These are phyloP conservation scores for Boletus eberwhitei DNA, from an alignment of 768 basidiomycete species.

Conservation along the genomic window DNA sequence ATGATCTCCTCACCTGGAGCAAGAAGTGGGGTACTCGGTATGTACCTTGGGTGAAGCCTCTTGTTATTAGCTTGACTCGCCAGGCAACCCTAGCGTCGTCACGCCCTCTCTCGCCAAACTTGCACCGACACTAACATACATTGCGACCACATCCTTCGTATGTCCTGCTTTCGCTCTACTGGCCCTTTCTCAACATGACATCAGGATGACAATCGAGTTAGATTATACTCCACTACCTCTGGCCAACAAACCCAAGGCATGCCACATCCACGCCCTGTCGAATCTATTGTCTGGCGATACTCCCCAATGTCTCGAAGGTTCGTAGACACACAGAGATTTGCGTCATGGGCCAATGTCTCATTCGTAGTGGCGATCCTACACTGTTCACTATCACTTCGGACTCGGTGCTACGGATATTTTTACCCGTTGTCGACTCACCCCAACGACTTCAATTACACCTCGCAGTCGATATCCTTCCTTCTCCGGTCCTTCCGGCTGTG, in stretches of 20 bases:
- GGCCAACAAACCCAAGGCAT: constrained; percentile 66
- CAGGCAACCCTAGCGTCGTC: constrained; percentile 37
- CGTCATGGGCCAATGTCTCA: constrained; percentile 1
- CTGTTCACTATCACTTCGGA: constrained; percentile 85
- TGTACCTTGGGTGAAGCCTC: constrained; percentile 14
- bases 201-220: constrained; percentile 57
- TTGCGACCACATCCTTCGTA: constrained; percentile 63
- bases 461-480: constrained; percentile 68
- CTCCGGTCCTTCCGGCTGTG: constrained; percentile 42
- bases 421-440: constrained; percentile 85
- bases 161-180: constrained; percentile 16
- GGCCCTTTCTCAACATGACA: constrained; percentile 4
- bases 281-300: constrained; percentile 69
- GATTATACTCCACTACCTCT: constrained; percentile 69
- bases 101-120: constrained; percentile 55
- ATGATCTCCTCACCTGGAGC: constrained; percentile 81
- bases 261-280: constrained; percentile 69
- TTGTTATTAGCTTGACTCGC: constrained; percentile 11
- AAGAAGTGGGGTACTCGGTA: constrained; percentile 72
- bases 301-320: constrained; percentile 64
- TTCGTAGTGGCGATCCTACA: constrained; percentile 64
- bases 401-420: constrained; percentile 77
- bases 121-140: constrained; percentile 74
- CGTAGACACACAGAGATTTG: constrained; percentile 27
- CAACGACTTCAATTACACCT: constrained; percentile 82